These are phyloP conservation scores for Toxoplasma gondii DNA, from an alignment of 169 alveolate genomes.

Conservation along the genomic window DNA sequence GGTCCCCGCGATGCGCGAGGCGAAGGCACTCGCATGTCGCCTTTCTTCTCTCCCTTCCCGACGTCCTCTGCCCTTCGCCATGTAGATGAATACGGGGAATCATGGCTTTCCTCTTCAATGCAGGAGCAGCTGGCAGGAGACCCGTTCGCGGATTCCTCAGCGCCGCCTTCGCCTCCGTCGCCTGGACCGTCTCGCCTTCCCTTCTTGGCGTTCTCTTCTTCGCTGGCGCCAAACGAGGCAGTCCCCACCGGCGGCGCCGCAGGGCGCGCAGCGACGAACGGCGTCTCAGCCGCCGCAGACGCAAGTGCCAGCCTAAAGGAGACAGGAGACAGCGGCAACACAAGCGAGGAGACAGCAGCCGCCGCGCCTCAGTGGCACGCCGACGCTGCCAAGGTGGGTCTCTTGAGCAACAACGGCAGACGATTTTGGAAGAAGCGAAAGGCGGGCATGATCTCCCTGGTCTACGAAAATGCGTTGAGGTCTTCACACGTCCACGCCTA, in stretches of 20 bases:
- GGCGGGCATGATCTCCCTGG: slow-evolving; percentile 54
- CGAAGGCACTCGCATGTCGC: too few species aligned
- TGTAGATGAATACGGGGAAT: too few species aligned
- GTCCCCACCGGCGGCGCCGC: neutral
- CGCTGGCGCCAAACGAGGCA: neutral
- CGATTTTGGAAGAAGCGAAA: slow-evolving; percentile 44
- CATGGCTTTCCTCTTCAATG: too few species aligned
- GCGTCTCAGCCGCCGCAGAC: neutral
- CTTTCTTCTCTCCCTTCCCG: too few species aligned
- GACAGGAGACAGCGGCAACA: neutral
- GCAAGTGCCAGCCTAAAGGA: neutral
- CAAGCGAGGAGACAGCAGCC: neutral
- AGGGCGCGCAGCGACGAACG: too few species aligned
- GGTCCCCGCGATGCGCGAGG: too few species aligned
- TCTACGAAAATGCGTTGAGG: slow-evolving; percentile 41
- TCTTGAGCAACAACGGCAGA: neutral
- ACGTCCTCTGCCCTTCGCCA: too few species aligned
- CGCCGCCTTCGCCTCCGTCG: neutral
- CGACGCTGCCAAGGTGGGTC: slow-evolving; percentile 37
- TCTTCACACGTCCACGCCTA: slow-evolving; percentile 24
- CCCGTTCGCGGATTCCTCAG: too few species aligned
- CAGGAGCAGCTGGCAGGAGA: too few species aligned
- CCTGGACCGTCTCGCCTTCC: neutral
- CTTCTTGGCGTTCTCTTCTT: neutral
- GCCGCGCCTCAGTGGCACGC: neutral